Percentiles rank a stretch among this genome's conserved stretches.
Conservation (phyloP, 2,329 filamentous ascomycete species). For the Fusarium duplospermum region DNA sequence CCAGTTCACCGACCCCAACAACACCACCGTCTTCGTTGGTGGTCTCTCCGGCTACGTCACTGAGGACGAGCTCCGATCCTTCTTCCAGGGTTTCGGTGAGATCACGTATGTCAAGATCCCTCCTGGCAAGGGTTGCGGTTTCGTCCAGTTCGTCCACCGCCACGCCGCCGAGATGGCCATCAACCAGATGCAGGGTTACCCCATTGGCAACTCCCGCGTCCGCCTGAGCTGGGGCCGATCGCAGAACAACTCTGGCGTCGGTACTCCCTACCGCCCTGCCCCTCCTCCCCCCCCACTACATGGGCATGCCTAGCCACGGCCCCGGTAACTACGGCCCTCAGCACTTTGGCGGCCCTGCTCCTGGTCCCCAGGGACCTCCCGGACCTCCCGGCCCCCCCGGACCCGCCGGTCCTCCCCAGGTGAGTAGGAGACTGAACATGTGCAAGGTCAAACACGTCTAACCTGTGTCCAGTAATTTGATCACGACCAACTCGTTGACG, state of each 20-base stretch:
- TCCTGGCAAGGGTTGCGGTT: conserved; percentile 97
- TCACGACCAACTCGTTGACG: conserved; percentile 45
- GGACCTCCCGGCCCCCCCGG: conserved; percentile 53
- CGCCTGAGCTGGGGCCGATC: conserved; percentile 97
- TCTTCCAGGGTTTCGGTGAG: conserved; percentile 99
- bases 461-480: conserved; percentile 43
- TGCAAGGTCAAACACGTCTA: conserved; percentile 26
- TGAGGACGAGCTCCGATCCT: conserved; percentile 98
- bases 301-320: conserved; percentile 59
- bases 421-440: conserved; percentile 36
- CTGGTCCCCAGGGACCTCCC: conserved; percentile 56
- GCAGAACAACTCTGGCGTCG: conserved; percentile 99
- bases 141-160: conserved; percentile 98
- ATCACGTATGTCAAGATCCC: conserved; percentile 99
- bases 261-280: conserved; percentile 95
- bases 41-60: conserved; percentile 98
- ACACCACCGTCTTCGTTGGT: conserved; percentile 98
- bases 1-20: conserved; percentile 99
- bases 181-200: conserved; percentile 99
- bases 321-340: conserved; percentile 59
- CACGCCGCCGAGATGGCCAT: conserved; percentile 99
- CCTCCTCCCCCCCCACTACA: conserved; percentile 72
- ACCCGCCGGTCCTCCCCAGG: conserved; percentile 55
- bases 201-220: conserved; percentile 97
- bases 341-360: conserved; percentile 60